Conservation (phyloP, 805 yeast species). For the Vanderwaltozyma verrucispora region DNA sequence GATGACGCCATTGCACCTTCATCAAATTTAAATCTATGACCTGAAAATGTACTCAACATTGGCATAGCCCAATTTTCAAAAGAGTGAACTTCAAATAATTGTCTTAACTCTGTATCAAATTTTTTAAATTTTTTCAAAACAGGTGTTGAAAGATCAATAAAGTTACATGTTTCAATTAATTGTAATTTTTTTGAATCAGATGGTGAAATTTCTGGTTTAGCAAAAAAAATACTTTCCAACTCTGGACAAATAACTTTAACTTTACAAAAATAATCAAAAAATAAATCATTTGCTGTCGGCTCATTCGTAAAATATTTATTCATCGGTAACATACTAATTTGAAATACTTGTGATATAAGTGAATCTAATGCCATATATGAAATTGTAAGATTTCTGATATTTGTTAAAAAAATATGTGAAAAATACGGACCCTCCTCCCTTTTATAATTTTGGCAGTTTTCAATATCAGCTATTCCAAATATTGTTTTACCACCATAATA, state of each 20-base stretch:
- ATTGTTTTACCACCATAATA: neutral
- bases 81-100: conserved; percentile 17
- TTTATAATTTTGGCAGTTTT: too few species aligned
- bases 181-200: neutral
- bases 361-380: conserved; percentile 16
- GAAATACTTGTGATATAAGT: conserved; percentile 9
- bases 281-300: conserved; percentile 7
- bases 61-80: conserved; percentile 20
- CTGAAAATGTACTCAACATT: conserved; percentile 12
- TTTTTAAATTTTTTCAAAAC: conserved; percentile 10
- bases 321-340: conserved; percentile 3
- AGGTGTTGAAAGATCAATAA: conserved; percentile 13
- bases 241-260: conserved; percentile 8
- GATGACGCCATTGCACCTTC: conserved; percentile 9
- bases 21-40: conserved; percentile 20
- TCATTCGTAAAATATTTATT: neutral
- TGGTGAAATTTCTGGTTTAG: neutral
- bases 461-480: neutral
- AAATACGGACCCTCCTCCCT: neutral
- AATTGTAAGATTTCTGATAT: conserved; percentile 6
- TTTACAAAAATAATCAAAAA: conserved; percentile 6
- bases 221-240: conserved; percentile 8
- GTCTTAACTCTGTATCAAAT: conserved; percentile 6
- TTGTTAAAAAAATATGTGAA: conserved; percentile 10
- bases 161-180: conserved; percentile 11